Base-by-base conservation (phyloP, 305 asterid genomes). In the Lippia alba region DNA sequence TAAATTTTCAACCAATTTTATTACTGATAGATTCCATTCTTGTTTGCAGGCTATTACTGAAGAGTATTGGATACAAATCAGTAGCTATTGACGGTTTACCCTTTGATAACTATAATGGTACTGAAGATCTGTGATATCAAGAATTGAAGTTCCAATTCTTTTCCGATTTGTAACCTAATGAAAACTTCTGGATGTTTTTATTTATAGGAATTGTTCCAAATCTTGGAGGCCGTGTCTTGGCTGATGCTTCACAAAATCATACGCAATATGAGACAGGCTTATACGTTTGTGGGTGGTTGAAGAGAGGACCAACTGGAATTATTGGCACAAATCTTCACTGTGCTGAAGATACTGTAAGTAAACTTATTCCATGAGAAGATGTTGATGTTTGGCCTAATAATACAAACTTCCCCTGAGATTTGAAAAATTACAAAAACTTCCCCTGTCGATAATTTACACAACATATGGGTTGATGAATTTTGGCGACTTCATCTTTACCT, bases 281-380 rank as follows among this genome's bases (percentile, higher is more conserved):
- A 71, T 93, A 91, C 40, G 98, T 89, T 19, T 86, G 94, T 69
- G 98, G 99, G 61, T 94, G 97, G 99, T 81, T 94, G 87, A 91
- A 94, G 79, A 89, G 97, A 84, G 97, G 96, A 40, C 97, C 96
- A 64, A 86, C 93, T 33, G 96, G 95, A 81, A 94, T 87, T 60
- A 84, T 94, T 41, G 97, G 78, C 61, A 88, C 97, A 77, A 90
- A 94, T 59, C 87, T 86, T 46, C 77, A 90, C 76, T 94, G 97
- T 61, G 96, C 96, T 33, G 95, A 91, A 74, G 94, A 91, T 75
- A 87, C 97, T 65, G 99, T 91, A 77, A 87, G 89, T 79, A 8
- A 56, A n/a, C 15, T 30, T 32, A 39, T 80, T 6, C n/a, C n/a
- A n/a, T n/a, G 9, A 44, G 49, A 11, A 11, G 14, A 7, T 44